phyloP scores from a whole-genome alignment of 257 asterid species.

The Solanum tarapatanum region DNA sequence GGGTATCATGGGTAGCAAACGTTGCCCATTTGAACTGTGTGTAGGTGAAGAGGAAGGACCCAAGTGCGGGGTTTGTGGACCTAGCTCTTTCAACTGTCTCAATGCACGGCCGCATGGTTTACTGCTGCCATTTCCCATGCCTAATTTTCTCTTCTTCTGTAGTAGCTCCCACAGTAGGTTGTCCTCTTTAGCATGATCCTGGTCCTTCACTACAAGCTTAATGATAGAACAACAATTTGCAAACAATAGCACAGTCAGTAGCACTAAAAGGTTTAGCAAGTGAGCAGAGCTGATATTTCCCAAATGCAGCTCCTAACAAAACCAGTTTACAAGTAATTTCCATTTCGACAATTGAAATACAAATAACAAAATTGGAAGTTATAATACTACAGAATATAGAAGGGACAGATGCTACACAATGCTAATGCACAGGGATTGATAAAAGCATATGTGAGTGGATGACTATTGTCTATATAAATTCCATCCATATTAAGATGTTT shows the following conservation, averaged over 20 bases:
- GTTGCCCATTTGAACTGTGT: background rate
- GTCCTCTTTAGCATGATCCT: conserved; percentile 42
- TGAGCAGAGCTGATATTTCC: background rate
- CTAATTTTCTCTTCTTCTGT: conserved; percentile 40
- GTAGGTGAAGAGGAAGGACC: conserved; percentile 3
- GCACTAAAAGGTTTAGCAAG: background rate
- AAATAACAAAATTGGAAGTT: background rate
- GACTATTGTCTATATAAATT: background rate
- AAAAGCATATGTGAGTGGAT: background rate
- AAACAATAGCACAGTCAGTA: background rate
- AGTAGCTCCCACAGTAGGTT: conserved; percentile 46
- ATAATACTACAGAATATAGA: background rate
- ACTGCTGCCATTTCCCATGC: conserved; percentile 20
- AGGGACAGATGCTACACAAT: background rate
- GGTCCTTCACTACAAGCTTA: conserved; percentile 14
- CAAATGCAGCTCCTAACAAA: background rate
- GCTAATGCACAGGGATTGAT: background rate
- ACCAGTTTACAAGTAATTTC: background rate
- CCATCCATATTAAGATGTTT: background rate
- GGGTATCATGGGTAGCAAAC: conserved; percentile 10
- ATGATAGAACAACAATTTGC: background rate
- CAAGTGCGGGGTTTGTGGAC: conserved; percentile 17
- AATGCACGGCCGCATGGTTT: conserved; percentile 16
- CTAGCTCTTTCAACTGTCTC: conserved; percentile 9
- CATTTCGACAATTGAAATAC: background rate